Base-by-base conservation (phyloP, 495 filamentous ascomycete species). In the Cudoniella acicularis region DNA sequence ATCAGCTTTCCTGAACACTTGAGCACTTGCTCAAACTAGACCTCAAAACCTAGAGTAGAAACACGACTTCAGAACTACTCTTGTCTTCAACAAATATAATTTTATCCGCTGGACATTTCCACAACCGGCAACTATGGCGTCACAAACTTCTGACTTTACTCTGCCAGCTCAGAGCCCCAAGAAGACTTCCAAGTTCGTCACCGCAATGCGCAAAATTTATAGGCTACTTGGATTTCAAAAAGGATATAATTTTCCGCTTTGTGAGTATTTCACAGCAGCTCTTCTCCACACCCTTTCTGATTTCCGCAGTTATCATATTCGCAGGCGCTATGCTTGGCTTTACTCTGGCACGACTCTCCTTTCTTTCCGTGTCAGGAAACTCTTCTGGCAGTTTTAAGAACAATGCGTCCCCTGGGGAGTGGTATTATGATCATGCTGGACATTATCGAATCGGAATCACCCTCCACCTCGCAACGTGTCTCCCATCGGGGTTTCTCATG, bases 401-500 rank as follows among this genome's bases (percentile, higher is more conserved):
- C 10, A 54, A 52, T 36, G 67, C 69, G 4, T 30, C 72, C 0
- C 77, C 79, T 4, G 78, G 78, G 45, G 76, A 83, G 57, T 81
- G 76, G 69, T 83, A 75, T 59, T 79, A 75, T 67, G 77, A 75
- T 54, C 49, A 26, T 3, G 17, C 40, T 10, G 67, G 69, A 21
- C 60, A 64, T 36, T 70, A 72, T 48, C 63, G 68, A 45, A 61
- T 78, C 48, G 79, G 80, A 21, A 74, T 84, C 26, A 72, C 67
- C 10, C 52, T 82, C 4, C 81, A 83, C 59, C 65, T 83, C 13
- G 66, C 52, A 24, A 51, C 60, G 25, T 67, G 79, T 47, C 53
- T 84, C 10, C 81, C 80, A 0, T 76, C 72, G 9, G 67, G 67
- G 6, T 22, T 83, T 9, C 71, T 84, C 43, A 71, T 72, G 26